phyloP scores from a whole-genome alignment of 1,139 yeast species.

The Protomyces inouyei region DNA sequence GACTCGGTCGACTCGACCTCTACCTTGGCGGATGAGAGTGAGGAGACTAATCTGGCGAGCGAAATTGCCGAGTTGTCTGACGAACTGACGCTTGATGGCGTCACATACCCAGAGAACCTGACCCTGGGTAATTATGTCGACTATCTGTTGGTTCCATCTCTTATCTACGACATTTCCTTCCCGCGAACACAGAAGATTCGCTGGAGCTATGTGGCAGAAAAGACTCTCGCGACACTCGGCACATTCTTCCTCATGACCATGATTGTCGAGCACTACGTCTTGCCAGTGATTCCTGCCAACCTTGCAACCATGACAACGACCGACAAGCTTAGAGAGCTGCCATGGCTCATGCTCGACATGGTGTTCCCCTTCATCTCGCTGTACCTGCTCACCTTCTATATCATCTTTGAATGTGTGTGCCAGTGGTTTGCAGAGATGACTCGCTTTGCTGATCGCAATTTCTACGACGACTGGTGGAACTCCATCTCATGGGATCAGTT shows the following conservation, averaged over 20 bases:
- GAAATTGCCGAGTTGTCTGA: constrained; percentile 59
- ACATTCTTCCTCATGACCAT: constrained; percentile 76
- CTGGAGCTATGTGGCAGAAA: constrained; percentile 64
- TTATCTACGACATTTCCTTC: constrained; percentile 53
- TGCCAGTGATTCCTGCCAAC: constrained; percentile 64
- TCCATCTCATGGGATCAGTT: constrained; percentile 91
- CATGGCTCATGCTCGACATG: constrained; percentile 63
- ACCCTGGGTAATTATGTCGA: constrained; percentile 40
- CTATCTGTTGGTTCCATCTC: constrained; percentile 30
- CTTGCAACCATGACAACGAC: constrained; percentile 40
- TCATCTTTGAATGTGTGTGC: constrained; percentile 93
- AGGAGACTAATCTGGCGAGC: constrained; percentile 35
- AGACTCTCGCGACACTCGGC: constrained; percentile 77
- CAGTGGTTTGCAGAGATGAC: constrained; percentile 77
- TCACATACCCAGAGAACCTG: constrained; percentile 65
- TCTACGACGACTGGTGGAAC: constrained; percentile 92
- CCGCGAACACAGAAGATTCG: constrained; percentile 71
- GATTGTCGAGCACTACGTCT: constrained; percentile 71
- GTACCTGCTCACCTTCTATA: constrained; percentile 71
- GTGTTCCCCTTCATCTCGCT: constrained; percentile 53
- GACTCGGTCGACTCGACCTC: not conserved
- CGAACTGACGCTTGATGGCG: constrained; percentile 47
- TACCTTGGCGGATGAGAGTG: constrained; percentile 13
- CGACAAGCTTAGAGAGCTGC: constrained; percentile 52
- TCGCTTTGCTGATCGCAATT: constrained; percentile 60